Evolutionary conservation across 768 basidiomycete genomes (phyloP), one percentile per base, ranked within the genome.

Genomic region (Leccinum imitatum): DNA sequence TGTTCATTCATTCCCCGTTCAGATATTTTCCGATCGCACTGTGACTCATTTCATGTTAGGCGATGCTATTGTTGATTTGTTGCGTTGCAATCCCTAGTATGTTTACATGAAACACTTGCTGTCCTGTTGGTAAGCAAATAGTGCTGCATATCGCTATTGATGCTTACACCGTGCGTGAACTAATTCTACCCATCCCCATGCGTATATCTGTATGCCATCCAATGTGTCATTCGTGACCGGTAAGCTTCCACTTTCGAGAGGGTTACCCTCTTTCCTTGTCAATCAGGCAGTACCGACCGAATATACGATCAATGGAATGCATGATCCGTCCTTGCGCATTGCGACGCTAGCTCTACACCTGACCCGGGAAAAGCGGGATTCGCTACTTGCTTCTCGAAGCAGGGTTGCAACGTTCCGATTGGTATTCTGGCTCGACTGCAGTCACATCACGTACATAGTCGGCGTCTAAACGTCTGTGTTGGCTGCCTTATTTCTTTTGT

Each of bases 1-100:
- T 76, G 21, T 97, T 96, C 14, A 82, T 83, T 63, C 85, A 1
- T 77, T 75, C 0, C 95, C 87, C 69, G 3, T 48, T 23, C 19
- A 25, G 17, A 50, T 25, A 50, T 17, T 27, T 27, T 50, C 27
- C 4, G 27, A 50, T 27, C 50, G 25, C 50, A 50, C 13, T n/a
- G 6, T 50, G 50, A 27, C 50, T 30, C 3, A 50, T 21, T 50
- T 30, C 17, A 19, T 19, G 19, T 6, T 19, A 27, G 27, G 50
- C 23, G 17, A 21, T 48, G 23, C 14, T 23, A 8, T 23, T 13
- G 33, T 33, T 33, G 11, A 33, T 33, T 33, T 1, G 19, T 50
- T 50, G 48, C 23, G n/a, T 14, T 9, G 50, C 50, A 21, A 14
- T 8, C 6, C 21, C 19, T 23, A 48, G 11, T n/a, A 50, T 27